Evolutionary conservation across 2,329 filamentous ascomycete genomes (phyloP).

Genomic region (Diplodia corticola): DNA sequence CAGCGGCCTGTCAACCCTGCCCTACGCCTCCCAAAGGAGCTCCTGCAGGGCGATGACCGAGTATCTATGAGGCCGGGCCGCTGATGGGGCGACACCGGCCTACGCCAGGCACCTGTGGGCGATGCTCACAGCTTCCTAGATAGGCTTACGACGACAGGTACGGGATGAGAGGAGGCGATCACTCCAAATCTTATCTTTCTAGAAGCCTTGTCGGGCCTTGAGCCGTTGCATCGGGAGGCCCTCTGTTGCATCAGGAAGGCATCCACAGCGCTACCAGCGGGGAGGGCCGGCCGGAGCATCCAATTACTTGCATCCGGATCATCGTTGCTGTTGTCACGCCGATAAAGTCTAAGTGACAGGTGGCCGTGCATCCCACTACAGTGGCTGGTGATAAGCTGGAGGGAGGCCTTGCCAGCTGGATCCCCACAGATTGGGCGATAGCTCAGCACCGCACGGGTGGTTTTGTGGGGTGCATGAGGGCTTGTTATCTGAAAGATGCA

Average conservation of each 20-base stretch:
- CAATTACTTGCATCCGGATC: conserved; percentile 11
- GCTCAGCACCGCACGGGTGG: background rate
- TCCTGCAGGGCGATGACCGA: background rate
- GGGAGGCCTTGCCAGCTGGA: conserved; percentile 5
- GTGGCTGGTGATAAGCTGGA: conserved; percentile 14
- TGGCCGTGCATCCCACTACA: background rate
- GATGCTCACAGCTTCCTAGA: conserved; percentile 19
- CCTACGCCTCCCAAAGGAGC: background rate
- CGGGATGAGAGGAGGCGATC: background rate
- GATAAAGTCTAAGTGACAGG: background rate
- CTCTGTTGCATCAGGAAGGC: background rate
- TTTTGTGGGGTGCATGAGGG: conserved; percentile 19
- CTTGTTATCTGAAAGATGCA: conserved; percentile 6
- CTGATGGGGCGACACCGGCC: background rate
- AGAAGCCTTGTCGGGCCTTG: background rate
- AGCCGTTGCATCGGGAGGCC: background rate
- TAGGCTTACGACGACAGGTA: background rate
- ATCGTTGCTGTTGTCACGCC: background rate
- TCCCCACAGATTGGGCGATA: conserved; percentile 10
- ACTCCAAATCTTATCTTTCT: conserved; percentile 10
- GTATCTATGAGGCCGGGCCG: background rate
- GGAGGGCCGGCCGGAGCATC: conserved; percentile 6
- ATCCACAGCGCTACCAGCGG: background rate
- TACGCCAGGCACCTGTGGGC: background rate
- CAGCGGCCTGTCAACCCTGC: conserved; percentile 2